A percentile compares a stretch with the other conserved stretches of the same genome.
Evolutionary conservation across 805 yeast genomes (phyloP).

Genomic region (Spathaspora girioi): DNA sequence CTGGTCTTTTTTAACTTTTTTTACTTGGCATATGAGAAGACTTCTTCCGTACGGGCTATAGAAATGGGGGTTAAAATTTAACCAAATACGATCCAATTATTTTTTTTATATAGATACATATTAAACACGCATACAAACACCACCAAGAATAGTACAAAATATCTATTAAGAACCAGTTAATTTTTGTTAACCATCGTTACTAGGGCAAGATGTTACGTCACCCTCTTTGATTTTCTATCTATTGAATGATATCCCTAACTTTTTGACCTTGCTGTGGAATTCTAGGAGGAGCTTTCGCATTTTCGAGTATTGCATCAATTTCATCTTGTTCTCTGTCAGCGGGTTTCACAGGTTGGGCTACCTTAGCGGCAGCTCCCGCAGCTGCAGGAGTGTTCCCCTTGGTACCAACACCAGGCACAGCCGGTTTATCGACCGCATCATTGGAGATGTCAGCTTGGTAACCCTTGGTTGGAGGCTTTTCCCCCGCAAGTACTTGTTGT

Average conservation of each 20-base stretch:
- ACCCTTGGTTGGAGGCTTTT: conserved; percentile 1
- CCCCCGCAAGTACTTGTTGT: conserved; percentile 5
- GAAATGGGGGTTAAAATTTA: no score
- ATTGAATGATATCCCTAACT: neutral
- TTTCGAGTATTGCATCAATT: conserved; percentile 5
- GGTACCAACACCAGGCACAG: neutral
- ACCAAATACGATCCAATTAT: neutral
- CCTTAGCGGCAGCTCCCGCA: conserved; percentile 1
- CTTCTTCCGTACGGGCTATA: no score
- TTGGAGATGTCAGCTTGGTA: conserved; percentile 3
- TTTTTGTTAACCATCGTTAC: neutral
- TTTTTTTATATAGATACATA: neutral
- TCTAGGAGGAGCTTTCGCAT: neutral
- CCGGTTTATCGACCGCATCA: neutral
- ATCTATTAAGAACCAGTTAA: neutral
- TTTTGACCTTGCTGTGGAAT: neutral
- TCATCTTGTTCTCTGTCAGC: conserved; percentile 1
- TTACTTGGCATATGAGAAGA: neutral
- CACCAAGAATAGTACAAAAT: neutral
- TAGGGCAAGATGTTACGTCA: neutral
- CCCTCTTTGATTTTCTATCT: neutral
- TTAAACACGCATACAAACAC: neutral
- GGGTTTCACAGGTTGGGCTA: neutral
- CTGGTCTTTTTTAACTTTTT: conserved; percentile 1
- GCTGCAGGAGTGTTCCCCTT: neutral